Evolutionary conservation across 345 rosid genomes (phyloP), one percentile per base, ranked within the genome.

Genomic region (Boechera stricta): DNA sequence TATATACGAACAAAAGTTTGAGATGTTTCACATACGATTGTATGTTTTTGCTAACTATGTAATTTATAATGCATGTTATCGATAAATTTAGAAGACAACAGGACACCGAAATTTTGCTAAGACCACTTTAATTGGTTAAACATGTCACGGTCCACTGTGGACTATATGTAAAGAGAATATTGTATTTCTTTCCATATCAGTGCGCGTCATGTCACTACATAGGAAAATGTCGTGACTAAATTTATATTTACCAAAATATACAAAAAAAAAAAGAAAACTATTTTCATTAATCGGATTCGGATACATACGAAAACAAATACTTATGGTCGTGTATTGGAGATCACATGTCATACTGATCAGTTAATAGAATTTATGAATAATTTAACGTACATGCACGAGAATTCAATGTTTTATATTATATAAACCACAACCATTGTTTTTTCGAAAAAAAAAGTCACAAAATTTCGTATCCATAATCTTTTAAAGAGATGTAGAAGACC

Each of bases 71-170:
- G 51, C 61, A 72, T 18, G 59, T 67, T 65, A 26, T 56, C 49
- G 10, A 15, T 45, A 66, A 57, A 33, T 45, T 15, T 21, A 15
- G 51, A 74, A 66, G 38, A 45, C 47, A 33, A 35, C 9, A 47
- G 5, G 52, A 61, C 7, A 0, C 15, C 53, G 33, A 39, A 36
- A 61, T 0, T 29, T 52, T 31, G 24, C 29, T 29, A 39, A 38
- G 59, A 35, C 51, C 72, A 66, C 39, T 33, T 47, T 66, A 35
- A 5, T 66, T 66, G 45, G 78, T 28, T 66, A 56, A 52, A 44
- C 57, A 47, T 47, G 51, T 47, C 9, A 47, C 51, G 51, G 26
- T 18, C 26, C 26, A 52, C 8, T 53, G 33, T 53, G 16, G n/a
- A 47, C 4, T 67, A 13, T 36, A 67, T 53, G 4, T n/a, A 70